phyloP scores from a whole-genome alignment of 2,329 filamentous ascomycete species.

The Aspergillus sp. region DNA sequence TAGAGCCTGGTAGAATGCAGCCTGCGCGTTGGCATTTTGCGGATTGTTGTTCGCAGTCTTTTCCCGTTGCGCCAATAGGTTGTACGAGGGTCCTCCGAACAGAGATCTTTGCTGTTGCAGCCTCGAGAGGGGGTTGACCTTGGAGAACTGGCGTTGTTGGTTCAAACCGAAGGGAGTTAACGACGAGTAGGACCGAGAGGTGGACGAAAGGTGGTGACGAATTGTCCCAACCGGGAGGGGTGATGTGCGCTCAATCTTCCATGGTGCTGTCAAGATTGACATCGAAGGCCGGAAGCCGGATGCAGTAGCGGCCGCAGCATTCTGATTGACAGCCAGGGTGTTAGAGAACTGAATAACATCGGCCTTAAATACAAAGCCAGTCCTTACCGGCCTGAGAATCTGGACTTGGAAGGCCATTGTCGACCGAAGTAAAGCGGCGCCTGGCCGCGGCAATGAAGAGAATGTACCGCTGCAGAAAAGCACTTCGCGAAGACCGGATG shows the following conservation, averaged over 20 bases:
- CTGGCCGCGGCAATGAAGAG: conserved; percentile 23
- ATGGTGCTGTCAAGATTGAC: conserved; percentile 16
- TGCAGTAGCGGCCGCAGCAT: conserved; percentile 32
- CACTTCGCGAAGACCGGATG: neutral
- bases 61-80: conserved; percentile 73
- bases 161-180: conserved; percentile 20
- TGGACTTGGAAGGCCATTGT: conserved; percentile 47
- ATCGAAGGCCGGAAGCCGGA: conserved; percentile 40
- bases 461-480: conserved; percentile 10
- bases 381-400: conserved; percentile 40
- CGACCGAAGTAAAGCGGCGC: conserved; percentile 28
- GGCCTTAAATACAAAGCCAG: neutral
- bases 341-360: neutral
- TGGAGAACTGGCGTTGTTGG: conserved; percentile 16
- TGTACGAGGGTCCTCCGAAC: conserved; percentile 39
- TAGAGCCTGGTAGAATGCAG: conserved; percentile 86
- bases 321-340: conserved; percentile 28
- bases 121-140: conserved; percentile 17
- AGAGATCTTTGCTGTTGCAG: conserved; percentile 27
- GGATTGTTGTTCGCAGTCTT: conserved; percentile 90
- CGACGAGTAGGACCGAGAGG: conserved; percentile 27
- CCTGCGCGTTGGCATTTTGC: conserved; percentile 76
- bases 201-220: conserved; percentile 5
- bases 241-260: conserved; percentile 8
- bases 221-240: conserved; percentile 12